Evolutionary conservation across 1,284 basidiomycete genomes (phyloP), one percentile per base, ranked within the genome.

Genomic region (Pyrrhoderma lamaoense): DNA sequence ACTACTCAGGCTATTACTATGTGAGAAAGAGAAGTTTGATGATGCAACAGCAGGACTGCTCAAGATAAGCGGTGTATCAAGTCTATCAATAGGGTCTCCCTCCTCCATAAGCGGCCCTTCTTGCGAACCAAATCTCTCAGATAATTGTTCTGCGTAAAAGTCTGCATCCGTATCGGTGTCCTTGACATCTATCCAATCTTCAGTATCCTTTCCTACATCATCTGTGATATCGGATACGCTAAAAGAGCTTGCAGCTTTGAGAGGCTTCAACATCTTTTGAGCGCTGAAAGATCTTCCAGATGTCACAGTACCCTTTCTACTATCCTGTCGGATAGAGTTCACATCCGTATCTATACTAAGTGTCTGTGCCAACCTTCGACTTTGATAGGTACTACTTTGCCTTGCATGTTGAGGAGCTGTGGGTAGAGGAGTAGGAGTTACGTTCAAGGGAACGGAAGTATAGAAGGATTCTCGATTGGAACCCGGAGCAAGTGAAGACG

Each of bases 301-400:
- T 31, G 11, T 31, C 11, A 5, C 27, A 5, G 27, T 5, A 31
- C 11, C 27, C n/a, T n/a, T n/a, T n/a, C n/a, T n/a, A 31, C 11
- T 31, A 11, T 31, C 5, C 22, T 13, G 31, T 21, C 40, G 52
- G 2, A 45, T 21, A 3, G 46, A 36, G 14, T 36, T 36, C 3
- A 45, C n/a, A 34, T 53, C 36, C 0, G 52, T 53, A 27, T 48
- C 31, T 34, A 53, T 53, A 21, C 52, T 53, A n/a, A 53, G 52
- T 18, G 22, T 48, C 13, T 44, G 11, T 8, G 45, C 40, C 9
- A 48, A 3, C 7, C 52, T 49, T 11, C 42, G 52, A 45, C 39
- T 53, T 23, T 36, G 46, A 27, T 16, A 14, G 14, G 5, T 31
- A 31, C 27, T 31, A 31, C 27, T 31, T 11, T 53, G 38, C n/a